Conservation (phyloP, 306 rosid species). For the Trifolium repens region DNA sequence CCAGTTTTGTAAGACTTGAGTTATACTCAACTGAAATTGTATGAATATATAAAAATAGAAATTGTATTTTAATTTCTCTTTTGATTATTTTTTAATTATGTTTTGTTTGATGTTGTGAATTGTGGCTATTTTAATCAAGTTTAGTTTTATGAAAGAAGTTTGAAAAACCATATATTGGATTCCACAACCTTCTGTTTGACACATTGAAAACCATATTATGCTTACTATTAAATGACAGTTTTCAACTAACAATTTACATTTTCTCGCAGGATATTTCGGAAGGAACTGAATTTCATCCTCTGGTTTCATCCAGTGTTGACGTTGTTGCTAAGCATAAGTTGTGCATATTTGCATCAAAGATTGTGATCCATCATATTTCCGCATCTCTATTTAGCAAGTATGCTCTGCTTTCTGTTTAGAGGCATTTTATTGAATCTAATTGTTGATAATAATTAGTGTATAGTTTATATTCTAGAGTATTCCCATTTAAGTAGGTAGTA, state of each 20-base stretch:
- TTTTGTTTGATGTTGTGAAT: too few species aligned
- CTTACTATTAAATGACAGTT: neutral
- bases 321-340: conserved; percentile 53
- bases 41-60: too few species aligned
- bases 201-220: neutral
- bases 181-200: conserved; percentile 5
- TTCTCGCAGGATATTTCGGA: conserved; percentile 80
- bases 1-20: too few species aligned
- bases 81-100: too few species aligned
- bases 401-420: conserved; percentile 37
- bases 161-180: neutral
- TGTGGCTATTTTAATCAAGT: too few species aligned
- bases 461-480: conserved; percentile 6
- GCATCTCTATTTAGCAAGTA: conserved; percentile 72
- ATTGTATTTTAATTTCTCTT: too few species aligned
- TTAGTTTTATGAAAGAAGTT: too few species aligned
- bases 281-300: conserved; percentile 86
- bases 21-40: too few species aligned
- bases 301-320: conserved; percentile 53
- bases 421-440: conserved; percentile 28
- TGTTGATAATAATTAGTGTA: conserved; percentile 18
- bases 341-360: conserved; percentile 60
- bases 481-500: neutral
- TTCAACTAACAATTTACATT: conserved; percentile 14
- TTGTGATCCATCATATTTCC: conserved; percentile 67